Evolutionary conservation across 331 rosid genomes (phyloP).

Genomic region (Quercus tomentella): DNA sequence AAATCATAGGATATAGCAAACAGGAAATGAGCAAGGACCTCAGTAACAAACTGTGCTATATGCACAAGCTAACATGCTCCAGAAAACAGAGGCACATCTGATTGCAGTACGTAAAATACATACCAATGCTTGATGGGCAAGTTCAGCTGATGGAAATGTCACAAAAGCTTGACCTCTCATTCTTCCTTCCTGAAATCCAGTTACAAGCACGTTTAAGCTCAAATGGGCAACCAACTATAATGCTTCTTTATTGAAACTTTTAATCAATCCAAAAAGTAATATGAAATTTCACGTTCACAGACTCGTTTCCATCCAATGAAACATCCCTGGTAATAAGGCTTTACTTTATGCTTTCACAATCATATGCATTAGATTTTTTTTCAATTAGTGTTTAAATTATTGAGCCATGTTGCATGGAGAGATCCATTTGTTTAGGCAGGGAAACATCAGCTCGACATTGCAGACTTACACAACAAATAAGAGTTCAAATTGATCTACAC

Average conservation of each 20-base stretch:
- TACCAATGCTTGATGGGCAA: constrained; percentile 87
- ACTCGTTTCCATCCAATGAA: neutral
- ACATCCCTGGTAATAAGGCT: neutral
- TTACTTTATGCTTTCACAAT: neutral
- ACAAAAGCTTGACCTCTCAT: constrained; percentile 97
- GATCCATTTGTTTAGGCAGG: no score
- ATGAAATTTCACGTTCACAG: neutral
- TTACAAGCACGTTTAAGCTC: constrained; percentile 1
- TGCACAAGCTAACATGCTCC: neutral
- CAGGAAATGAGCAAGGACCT: neutral
- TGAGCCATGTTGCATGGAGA: no score
- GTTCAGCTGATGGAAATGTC: constrained; percentile 81
- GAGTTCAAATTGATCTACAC: no score
- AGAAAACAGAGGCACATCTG: neutral
- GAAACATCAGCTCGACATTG: no score
- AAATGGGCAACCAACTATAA: neutral
- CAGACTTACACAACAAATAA: no score
- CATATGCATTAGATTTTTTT: neutral
- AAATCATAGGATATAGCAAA: neutral
- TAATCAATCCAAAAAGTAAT: neutral
- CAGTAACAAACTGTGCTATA: neutral
- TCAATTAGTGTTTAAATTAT: no score
- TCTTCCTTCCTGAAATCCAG: constrained; percentile 83
- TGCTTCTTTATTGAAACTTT: neutral
- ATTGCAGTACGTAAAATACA: constrained; percentile 13